Evolutionary conservation across 345 rosid genomes (phyloP).

Genomic region (Luvunga scandens): DNA sequence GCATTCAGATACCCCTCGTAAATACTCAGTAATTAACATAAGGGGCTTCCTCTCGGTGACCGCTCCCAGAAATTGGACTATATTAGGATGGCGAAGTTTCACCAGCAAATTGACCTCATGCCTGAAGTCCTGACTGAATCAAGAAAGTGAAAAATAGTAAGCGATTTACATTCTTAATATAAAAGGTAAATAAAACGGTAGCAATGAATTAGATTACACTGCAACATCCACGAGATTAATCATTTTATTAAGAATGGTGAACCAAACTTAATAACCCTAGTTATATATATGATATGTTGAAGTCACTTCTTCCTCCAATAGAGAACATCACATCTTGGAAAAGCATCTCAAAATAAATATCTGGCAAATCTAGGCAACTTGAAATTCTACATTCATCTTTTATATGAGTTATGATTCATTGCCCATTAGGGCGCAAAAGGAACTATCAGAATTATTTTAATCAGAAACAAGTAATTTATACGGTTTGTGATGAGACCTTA

Average conservation of each 20-base stretch:
- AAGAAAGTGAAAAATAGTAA: conserved; percentile 21
- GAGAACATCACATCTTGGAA: not conserved
- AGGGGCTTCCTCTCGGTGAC: conserved; percentile 99
- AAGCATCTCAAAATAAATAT: not conserved
- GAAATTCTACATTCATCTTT: not conserved
- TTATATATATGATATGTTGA: not conserved
- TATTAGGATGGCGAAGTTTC: conserved; percentile 99
- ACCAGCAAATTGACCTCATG: conserved; percentile 96
- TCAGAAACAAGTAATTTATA: not conserved
- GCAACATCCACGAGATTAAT: conserved; percentile 12
- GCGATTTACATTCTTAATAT: not conserved
- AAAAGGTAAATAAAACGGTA: not conserved
- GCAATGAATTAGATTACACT: not conserved
- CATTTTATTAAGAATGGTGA: conserved; percentile 6
- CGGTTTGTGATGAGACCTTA: not conserved
- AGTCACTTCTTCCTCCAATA: not conserved
- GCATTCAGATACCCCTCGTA: conserved; percentile 73
- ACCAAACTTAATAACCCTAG: not conserved
- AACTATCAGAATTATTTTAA: not conserved
- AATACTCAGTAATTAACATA: conserved; percentile 91
- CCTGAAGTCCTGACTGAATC: conserved; percentile 95
- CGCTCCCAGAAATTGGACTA: conserved; percentile 97
- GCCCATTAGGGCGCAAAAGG: conserved; percentile 5
- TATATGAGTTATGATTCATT: conserved; percentile 1
- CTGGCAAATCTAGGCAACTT: not conserved